phyloP scores from a whole-genome alignment of 768 basidiomycete species.

The Lepiota venenata region DNA sequence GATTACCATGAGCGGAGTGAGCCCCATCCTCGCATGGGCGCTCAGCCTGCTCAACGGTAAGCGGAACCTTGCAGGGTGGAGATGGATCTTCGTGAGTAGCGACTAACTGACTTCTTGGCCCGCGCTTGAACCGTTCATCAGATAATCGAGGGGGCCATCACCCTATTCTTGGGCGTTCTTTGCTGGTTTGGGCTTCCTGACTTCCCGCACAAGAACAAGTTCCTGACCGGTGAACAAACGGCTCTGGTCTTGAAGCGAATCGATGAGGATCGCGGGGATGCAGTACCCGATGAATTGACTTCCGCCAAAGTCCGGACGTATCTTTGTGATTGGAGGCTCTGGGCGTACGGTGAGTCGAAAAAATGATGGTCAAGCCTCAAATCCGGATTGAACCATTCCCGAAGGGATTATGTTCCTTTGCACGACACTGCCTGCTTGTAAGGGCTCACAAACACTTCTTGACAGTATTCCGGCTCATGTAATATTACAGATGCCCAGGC shows the following conservation, averaged over 20 bases:
- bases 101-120: neutral
- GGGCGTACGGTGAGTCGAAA: conserved; percentile 38
- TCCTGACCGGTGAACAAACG: conserved; percentile 41
- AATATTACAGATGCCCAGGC: conserved; percentile 32
- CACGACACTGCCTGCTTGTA: conserved; percentile 40
- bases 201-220: conserved; percentile 45
- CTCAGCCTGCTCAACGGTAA: conserved; percentile 38
- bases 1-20: conserved; percentile 36
- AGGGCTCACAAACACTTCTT: conserved; percentile 4
- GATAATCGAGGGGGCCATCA: conserved; percentile 45
- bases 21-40: conserved; percentile 41
- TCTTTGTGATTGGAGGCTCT: conserved; percentile 43
- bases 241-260: conserved; percentile 41
- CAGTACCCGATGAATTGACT: conserved; percentile 40
- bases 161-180: conserved; percentile 36
- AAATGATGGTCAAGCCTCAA: neutral
- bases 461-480: neutral
- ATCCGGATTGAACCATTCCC: neutral
- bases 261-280: conserved; percentile 49
- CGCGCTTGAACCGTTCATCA: conserved; percentile 14
- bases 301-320: conserved; percentile 31
- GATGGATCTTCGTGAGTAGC: conserved; percentile 45
- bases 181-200: conserved; percentile 41
- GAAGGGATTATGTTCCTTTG: conserved; percentile 43
- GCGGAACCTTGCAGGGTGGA: conserved; percentile 40